phyloP scores from a whole-genome alignment of 805 yeast genomes.

The Candida schatavii region DNA sequence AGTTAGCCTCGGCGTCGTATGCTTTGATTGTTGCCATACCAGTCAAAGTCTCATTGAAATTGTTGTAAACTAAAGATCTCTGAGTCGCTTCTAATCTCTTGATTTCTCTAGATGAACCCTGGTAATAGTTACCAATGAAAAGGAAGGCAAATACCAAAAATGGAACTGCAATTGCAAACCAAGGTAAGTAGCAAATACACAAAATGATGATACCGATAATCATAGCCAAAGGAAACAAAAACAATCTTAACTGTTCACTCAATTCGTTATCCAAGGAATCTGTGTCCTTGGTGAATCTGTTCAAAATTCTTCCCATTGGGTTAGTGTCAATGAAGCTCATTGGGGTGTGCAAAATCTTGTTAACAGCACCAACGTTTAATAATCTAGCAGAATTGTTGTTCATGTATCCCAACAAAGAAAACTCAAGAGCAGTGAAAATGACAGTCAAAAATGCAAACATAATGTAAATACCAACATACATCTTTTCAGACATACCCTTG shows the following conservation, averaged over 20 bases:
- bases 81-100: conserved; percentile 48
- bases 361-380: conserved; percentile 37
- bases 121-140: conserved; percentile 42
- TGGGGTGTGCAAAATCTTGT: conserved; percentile 38
- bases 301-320: conserved; percentile 43
- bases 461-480: conserved; percentile 36
- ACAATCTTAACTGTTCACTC: conserved; percentile 41
- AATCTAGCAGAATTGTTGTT: conserved; percentile 35
- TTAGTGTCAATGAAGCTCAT: conserved; percentile 43
- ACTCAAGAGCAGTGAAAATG: conserved; percentile 36
- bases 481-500: conserved; percentile 21
- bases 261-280: conserved; percentile 45
- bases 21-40: conserved; percentile 50
- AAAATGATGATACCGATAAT: conserved; percentile 41
- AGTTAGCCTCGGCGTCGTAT: conserved; percentile 30
- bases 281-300: conserved; percentile 44
- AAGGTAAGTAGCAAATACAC: conserved; percentile 51
- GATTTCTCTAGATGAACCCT: conserved; percentile 46
- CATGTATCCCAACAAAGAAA: conserved; percentile 41
- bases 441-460: conserved; percentile 36
- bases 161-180: conserved; percentile 56
- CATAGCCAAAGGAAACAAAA: conserved; percentile 38
- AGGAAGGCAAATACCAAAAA: conserved; percentile 40
- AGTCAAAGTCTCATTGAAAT: conserved; percentile 46
- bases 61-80: conserved; percentile 47